phyloP scores from a whole-genome alignment of 306 rosid genomes.

The Begonia masoniana region DNA sequence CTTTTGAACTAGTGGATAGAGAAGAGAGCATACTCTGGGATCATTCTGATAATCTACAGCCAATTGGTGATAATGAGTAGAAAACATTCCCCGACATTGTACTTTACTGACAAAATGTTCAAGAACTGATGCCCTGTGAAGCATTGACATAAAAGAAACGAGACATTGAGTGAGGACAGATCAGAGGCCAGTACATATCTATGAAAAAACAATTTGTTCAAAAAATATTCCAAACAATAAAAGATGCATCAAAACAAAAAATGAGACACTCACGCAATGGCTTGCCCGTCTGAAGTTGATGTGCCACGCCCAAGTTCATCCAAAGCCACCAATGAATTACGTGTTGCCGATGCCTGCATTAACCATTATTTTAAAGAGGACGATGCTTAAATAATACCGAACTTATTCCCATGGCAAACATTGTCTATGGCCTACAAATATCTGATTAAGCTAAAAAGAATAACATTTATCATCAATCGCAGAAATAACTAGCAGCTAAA shows the following conservation, averaged over 20 bases:
- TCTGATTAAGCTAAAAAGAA: too few relatives aligned
- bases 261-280: slow-evolving; percentile 68
- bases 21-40: slow-evolving; percentile 39
- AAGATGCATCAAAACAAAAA: neutral
- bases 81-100: slow-evolving; percentile 79
- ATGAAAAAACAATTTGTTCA: slow-evolving; percentile 6
- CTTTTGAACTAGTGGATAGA: neutral
- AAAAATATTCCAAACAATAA: neutral
- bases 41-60: slow-evolving; percentile 50
- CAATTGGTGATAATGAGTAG: slow-evolving; percentile 84
- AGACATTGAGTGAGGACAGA: neutral
- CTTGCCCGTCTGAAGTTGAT: slow-evolving; percentile 97
- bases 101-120: slow-evolving; percentile 71
- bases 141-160: slow-evolving; percentile 12
- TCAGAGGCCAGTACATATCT: slow-evolving; percentile 1
- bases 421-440: too few relatives aligned
- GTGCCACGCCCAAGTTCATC: slow-evolving; percentile 99
- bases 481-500: too few relatives aligned
- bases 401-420: too few relatives aligned
- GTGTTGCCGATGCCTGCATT: slow-evolving; percentile 68
- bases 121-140: slow-evolving; percentile 68
- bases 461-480: too few relatives aligned
- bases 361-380: slow-evolving; percentile 10
- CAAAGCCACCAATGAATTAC: slow-evolving; percentile 65
- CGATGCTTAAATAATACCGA: too few relatives aligned